Base-by-base conservation (phyloP, 495 filamentous ascomycete genomes). In the Xylaria sp. region DNA sequence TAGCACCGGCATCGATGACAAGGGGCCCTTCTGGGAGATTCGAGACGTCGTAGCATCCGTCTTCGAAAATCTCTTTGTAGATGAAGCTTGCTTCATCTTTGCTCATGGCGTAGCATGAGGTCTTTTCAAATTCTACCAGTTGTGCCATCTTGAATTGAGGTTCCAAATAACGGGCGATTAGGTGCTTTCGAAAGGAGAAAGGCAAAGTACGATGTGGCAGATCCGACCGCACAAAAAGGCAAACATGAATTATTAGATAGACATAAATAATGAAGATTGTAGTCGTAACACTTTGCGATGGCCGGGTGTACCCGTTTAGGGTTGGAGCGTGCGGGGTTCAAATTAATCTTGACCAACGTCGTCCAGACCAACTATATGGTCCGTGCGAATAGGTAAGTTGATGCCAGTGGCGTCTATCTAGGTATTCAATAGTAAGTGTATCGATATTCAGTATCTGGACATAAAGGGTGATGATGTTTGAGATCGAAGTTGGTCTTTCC, bases 1-100 rank as follows among this genome's bases (percentile, higher is more conserved):
- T 77, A 37, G 76, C 76, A 2, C 76, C 76, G 1, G 68, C 75
- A 48, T 78, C 76, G 57, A 78, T 64, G 43, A 78, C 71, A 37
- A 77, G 73, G 41, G 75, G 75, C 15, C 46, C 40, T 12, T 75
- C 37, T 52, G 63, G 52, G 29, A 76, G 69, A 50, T 37, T 29
- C 31, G 68, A 29, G 14, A 61, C 26, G 43, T 70, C 58, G 62
- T 74, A 74, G 72, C 66, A 69, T 48, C 52, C 50, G 52, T 72
- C 72, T 58, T 72, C 50, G 71, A 72, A 74, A n/a, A 74, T 74
- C 64, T 74, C 72, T 50, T 69, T 69, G 72, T 74, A 74, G 41
- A 74, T 67, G 72, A 74, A 72, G 24, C 40, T 41, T 26, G 71
- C 62, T 63, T 74, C 72, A 17, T 69, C 70, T 55, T 62, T 37